Base-by-base conservation (phyloP, 495 filamentous ascomycete species). In the Viridothelium virens region DNA sequence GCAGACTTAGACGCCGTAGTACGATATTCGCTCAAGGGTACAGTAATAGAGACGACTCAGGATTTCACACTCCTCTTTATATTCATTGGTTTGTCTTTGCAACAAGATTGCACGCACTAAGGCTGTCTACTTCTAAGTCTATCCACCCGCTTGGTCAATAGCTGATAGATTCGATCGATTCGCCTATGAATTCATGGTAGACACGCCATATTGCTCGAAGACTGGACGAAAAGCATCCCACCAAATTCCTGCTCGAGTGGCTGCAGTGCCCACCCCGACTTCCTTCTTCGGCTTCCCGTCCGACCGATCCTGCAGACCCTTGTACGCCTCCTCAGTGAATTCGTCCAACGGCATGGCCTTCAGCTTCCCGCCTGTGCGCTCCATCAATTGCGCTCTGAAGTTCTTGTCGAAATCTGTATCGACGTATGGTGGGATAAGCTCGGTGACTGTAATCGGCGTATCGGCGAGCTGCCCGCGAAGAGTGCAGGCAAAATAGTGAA, bases 341-440 rank as follows among this genome's bases (percentile, higher is more conserved):
- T 66, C 65, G n/a, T 62, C 18, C 65, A 66, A 46, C 36, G 65
- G n/a, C 56, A 66, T 31, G n/a, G 65, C 39, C 3, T 14, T 46
- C 1, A 36, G 53, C 7, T 36, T 33, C 9, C 14, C 53, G 3
- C 53, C 53, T 36, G 36, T 34, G 25, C 7, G 7, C 14, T 7
- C 53, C 14, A 69, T 71, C 18, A 70, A 44, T 10, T 53, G 53
- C 1, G 70, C 72, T 16, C 74, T 65, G 63, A 73, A 68, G 36
- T 64, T 66, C 1, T 38, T 48, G 65, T 78, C 78, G 5, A 81
- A 65, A 7, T 48, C 71, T 12, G 77, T 80, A 50, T 77, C 75
- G 1, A 77, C 72, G 67, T 77, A 79, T 6, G 76, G 78, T 5
- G 75, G 76, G 2, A 70, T 69, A 5, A 80, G 59, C 66, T 81